Percentiles rank a stretch among this genome's conserved stretches.
These are phyloP conservation scores for Inga laurina DNA, from an alignment of 306 rosid species.

Conservation along the genomic window DNA sequence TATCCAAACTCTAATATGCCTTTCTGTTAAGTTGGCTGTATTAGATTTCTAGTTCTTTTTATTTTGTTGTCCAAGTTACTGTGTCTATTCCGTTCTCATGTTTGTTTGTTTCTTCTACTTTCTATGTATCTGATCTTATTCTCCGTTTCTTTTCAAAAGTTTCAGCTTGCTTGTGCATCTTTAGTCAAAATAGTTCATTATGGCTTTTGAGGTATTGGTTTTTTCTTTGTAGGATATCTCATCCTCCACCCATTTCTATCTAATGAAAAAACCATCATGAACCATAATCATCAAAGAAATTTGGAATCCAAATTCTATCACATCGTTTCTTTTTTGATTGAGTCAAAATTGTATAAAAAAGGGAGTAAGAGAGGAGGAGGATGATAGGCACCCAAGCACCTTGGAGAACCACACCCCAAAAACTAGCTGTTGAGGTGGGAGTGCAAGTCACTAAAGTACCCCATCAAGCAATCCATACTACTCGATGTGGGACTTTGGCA, in stretches of 20 bases:
- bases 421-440: no score
- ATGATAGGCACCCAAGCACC: no score
- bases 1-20: conserved; percentile 8
- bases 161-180: background rate
- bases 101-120: conserved; percentile 4
- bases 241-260: background rate
- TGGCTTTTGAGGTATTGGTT: background rate
- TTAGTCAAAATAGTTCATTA: background rate
- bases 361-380: background rate
- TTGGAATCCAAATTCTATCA: conserved; percentile 14
- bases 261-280: background rate
- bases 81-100: conserved; percentile 13
- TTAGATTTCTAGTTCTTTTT: conserved; percentile 20
- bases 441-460: no score
- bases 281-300: conserved; percentile 9
- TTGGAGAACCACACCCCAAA: no score
- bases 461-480: no score
- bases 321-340: background rate
- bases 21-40: conserved; percentile 13
- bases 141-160: background rate
- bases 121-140: background rate
- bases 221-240: background rate
- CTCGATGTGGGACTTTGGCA: no score
- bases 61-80: conserved; percentile 6
- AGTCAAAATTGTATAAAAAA: background rate